phyloP scores from a whole-genome alignment of 1,284 basidiomycete genomes.

The Amylostereum chailletii region DNA sequence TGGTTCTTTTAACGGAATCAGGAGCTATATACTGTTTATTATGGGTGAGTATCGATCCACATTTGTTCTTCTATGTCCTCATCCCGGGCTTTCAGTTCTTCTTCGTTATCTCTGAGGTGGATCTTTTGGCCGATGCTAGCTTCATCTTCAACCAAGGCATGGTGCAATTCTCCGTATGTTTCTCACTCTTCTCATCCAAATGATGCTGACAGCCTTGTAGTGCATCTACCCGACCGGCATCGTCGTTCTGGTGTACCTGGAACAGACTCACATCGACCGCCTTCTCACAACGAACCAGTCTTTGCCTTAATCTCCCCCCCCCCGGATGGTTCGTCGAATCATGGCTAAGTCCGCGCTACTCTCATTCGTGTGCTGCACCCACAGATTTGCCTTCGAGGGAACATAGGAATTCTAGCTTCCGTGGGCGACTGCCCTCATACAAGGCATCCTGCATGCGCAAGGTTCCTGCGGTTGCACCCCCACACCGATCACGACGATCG shows the following conservation, averaged over 20 bases:
- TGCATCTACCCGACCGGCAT: background rate
- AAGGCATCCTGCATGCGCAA: too few species aligned
- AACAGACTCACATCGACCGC: background rate
- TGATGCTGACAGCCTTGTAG: background rate
- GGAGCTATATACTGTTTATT: background rate
- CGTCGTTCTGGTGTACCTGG: background rate
- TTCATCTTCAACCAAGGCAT: background rate
- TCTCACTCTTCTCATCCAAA: background rate
- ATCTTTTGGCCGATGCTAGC: background rate
- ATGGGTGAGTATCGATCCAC: background rate
- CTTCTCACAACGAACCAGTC: too few species aligned
- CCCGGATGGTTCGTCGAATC: too few species aligned
- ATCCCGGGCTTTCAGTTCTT: background rate
- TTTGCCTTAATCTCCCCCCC: too few species aligned
- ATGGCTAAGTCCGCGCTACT: too few species aligned
- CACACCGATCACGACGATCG: too few species aligned
- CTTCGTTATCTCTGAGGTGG: background rate
- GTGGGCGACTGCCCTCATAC: too few species aligned
- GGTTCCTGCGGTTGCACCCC: too few species aligned
- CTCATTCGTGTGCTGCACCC: too few species aligned
- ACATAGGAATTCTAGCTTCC: too few species aligned
- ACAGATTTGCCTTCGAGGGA: too few species aligned
- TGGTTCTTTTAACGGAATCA: background rate
- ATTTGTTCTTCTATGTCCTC: background rate
- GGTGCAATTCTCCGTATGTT: background rate